These are phyloP conservation scores for Aspergillus pseudoviridinutans DNA, from an alignment of 2,329 filamentous ascomycete species.

Conservation along the genomic window DNA sequence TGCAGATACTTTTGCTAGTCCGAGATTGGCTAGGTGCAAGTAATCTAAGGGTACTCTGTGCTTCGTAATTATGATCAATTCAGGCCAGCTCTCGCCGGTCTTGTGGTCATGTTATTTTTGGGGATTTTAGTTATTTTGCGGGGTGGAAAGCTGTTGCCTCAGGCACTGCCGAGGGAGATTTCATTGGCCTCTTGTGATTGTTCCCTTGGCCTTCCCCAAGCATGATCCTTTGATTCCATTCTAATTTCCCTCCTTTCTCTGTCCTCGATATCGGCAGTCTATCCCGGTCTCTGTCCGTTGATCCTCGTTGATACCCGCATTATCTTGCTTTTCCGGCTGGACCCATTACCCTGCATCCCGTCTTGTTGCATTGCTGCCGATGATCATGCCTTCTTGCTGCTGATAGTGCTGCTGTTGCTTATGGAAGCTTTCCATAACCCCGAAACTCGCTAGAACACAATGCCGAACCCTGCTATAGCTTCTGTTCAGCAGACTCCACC, in stretches of 20 bases:
- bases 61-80: too few species aligned
- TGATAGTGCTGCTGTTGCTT: background rate
- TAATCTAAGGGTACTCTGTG: too few species aligned
- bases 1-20: too few species aligned
- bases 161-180: constrained; percentile 5
- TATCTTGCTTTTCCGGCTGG: background rate
- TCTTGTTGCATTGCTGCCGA: constrained; percentile 5
- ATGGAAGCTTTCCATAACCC: constrained; percentile 14
- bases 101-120: constrained; percentile 1
- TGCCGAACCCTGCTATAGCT: constrained; percentile 28
- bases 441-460: constrained; percentile 32
- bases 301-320: background rate
- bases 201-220: background rate
- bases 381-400: constrained; percentile 1
- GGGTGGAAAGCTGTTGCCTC: constrained; percentile 21
- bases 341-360: background rate
- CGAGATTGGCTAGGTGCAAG: background rate
- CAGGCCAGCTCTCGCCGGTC: too few species aligned
- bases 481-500: constrained; percentile 18
- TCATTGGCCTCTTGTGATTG: background rate
- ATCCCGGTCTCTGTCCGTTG: background rate
- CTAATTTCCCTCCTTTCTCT: background rate
- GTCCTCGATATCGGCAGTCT: constrained; percentile 1
- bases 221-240: background rate
- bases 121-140: constrained; percentile 16